Percentiles rank a stretch among this genome's conserved stretches.
Conservation (phyloP, 75 land plant species). For the Adiantum capillusveneris region DNA sequence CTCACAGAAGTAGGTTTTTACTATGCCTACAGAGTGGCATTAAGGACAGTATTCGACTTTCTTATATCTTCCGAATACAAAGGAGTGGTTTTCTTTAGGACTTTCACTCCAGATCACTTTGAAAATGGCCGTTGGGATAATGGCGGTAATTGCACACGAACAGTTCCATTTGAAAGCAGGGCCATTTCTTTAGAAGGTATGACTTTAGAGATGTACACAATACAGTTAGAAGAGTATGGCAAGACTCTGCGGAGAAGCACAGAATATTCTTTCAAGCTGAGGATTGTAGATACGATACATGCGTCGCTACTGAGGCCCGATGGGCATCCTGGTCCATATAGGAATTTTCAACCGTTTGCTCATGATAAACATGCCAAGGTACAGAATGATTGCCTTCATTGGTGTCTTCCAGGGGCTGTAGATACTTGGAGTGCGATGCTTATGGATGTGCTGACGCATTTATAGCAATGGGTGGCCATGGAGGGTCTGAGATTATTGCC, state of each 20-base stretch:
- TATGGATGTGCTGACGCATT: conserved; percentile 46
- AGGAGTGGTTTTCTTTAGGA: conserved; percentile 53
- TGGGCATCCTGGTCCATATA: conserved; percentile 88
- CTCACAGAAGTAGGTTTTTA: conserved; percentile 62
- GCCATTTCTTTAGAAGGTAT: conserved; percentile 20
- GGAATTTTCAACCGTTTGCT: conserved; percentile 57
- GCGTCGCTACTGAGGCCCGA: conserved; percentile 74
- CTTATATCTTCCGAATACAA: conserved; percentile 39
- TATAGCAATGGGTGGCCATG: no score
- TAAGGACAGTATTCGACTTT: conserved; percentile 30
- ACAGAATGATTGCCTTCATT: conserved; percentile 85
- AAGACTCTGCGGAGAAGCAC: conserved; percentile 21
- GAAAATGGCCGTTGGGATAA: conserved; percentile 80
- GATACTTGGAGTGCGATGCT: conserved; percentile 88
- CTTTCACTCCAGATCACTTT: conserved; percentile 86
- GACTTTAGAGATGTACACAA: conserved; percentile 31
- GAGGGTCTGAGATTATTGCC: no score
- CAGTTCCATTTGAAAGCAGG: conserved; percentile 43
- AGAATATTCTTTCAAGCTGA: conserved; percentile 35
- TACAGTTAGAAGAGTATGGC: conserved; percentile 57
- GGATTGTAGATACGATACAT: conserved; percentile 43
- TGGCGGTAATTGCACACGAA: conserved; percentile 69
- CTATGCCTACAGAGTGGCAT: conserved; percentile 48
- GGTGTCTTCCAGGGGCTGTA: conserved; percentile 96
- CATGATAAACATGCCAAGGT: conserved; percentile 37